Conservation (phyloP, 768 basidiomycete species). For the Rhodotorula babjevae region DNA sequence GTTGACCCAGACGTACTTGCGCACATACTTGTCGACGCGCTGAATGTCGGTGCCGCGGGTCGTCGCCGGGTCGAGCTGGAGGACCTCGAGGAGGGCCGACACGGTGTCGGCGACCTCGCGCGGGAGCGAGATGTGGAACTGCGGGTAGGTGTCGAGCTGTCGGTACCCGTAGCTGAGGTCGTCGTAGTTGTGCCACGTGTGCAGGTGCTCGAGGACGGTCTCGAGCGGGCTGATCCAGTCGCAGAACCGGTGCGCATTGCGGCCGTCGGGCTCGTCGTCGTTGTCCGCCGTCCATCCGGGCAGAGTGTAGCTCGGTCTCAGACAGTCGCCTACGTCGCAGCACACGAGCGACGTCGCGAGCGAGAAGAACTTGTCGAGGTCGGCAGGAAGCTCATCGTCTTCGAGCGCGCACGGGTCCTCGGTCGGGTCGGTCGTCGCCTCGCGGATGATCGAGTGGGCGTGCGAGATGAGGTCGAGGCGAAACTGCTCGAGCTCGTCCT, state of each 20-base stretch:
- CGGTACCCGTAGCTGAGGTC: no score
- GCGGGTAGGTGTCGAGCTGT: no score
- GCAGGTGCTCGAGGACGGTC: neutral
- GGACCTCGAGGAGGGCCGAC: neutral
- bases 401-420: neutral
- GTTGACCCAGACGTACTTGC: neutral
- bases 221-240: neutral
- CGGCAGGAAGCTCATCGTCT: neutral
- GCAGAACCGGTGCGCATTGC: no score
- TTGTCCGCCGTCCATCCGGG: no score
- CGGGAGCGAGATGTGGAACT: neutral
- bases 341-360: neutral
- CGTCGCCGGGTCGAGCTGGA: neutral
- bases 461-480: neutral
- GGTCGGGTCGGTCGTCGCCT: neutral
- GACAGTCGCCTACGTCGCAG: neutral
- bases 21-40: no score
- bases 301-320: no score
- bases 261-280: neutral
- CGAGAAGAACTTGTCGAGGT: neutral
- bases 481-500: neutral
- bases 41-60: neutral
- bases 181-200: neutral
- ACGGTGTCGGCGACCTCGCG: slow-evolving; percentile 1
- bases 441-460: neutral